Evolutionary conservation across 1,284 basidiomycete genomes (phyloP).

Genomic region (Ustilago curta): DNA sequence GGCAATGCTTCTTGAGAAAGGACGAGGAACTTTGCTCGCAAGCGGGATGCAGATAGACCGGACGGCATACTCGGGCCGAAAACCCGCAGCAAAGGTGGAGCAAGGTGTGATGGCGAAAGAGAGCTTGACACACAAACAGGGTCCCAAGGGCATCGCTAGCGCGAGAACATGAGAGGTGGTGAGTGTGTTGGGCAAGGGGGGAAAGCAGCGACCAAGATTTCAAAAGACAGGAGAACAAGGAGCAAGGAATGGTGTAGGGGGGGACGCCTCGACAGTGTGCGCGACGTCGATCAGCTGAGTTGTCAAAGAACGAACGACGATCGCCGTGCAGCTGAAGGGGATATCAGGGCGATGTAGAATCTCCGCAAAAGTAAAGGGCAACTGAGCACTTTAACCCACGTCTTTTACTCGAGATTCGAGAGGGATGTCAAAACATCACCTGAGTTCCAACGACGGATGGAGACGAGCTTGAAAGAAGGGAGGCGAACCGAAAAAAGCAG

Average conservation of each 20-base stretch:
- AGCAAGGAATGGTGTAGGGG: neutral
- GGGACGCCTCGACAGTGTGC: neutral
- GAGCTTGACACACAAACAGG: neutral
- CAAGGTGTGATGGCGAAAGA: neutral
- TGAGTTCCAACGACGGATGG: constrained; percentile 42
- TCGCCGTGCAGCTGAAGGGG: constrained; percentile 14
- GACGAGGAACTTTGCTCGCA: constrained; percentile 28
- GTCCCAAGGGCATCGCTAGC: neutral
- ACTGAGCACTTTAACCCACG: neutral
- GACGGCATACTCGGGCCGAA: constrained; percentile 20
- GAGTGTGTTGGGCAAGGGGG: neutral
- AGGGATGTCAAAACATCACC: constrained; percentile 41
- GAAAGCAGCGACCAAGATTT: too few relatives aligned
- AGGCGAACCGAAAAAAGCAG: constrained; percentile 21
- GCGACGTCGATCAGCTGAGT: constrained; percentile 47
- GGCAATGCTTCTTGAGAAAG: constrained; percentile 15
- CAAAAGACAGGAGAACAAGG: neutral
- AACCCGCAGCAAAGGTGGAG: neutral
- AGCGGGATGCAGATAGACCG: neutral
- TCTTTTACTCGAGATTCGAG: neutral
- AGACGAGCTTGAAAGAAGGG: constrained; percentile 3
- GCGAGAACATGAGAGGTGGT: neutral
- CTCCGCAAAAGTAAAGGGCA: neutral
- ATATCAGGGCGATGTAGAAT: constrained; percentile 2
- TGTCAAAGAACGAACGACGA: constrained; percentile 14